Evolutionary conservation across 495 filamentous ascomycete species (phyloP), one percentile per base, ranked within the genome.

Genomic region (Hypoxylon rickii): DNA sequence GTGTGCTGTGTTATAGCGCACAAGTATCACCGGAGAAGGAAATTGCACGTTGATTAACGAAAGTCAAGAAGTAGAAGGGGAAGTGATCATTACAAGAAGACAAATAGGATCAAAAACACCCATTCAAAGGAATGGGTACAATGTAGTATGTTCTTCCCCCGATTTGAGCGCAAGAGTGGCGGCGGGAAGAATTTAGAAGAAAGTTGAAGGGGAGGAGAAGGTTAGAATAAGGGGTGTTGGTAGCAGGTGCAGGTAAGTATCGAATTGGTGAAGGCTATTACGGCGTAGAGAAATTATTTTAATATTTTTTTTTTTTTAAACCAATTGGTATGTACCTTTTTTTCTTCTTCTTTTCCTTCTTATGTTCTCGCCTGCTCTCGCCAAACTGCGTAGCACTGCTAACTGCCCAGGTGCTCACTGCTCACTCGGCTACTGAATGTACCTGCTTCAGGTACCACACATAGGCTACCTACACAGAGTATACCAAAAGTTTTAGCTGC

Each of bases 21-120:
- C 59, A 60, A 41, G 52, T 54, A 55, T 34, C 31, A 47, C 51
- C 10, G 41, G 36, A 33, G 32, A 51, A 60, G 44, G 36, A 59
- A 62, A 58, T 34, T 43, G 13, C 31, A 42, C 48, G 16, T n/a
- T 33, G 58, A 45, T 76, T 73, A 78, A 78, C 62, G 74, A 79
- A 61, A 73, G 75, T 78, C 63, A 61, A 70, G 69, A 76, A 74
- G 65, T 60, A 67, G 44, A 76, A 29, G 4, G 10, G 24, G 24
- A 29, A 73, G 32, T 38, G 41, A 58, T 50, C 62, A 76, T 79
- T 76, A 77, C 67, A 76, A 75, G 51, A 66, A 62, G 33, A 65
- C 45, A 60, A 66, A 12, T 66, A 67, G 56, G 65, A 65, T 46
- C 57, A 61, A 39, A 39, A 53, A 49, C 53, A 39, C 53, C 59